Conservation (phyloP, 306 rosid species). For the Erythrophleum fordii region DNA sequence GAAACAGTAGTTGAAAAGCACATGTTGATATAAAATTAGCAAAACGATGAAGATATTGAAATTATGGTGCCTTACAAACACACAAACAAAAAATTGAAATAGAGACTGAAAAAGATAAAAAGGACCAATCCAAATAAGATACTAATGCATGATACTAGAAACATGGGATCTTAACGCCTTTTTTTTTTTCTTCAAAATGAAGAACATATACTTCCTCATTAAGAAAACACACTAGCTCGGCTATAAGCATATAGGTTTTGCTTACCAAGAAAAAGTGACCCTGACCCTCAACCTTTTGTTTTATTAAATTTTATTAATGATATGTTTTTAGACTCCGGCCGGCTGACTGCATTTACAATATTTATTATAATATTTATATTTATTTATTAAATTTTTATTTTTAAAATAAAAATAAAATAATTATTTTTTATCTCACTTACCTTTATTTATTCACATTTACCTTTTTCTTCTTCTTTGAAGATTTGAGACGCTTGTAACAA, state of each 20-base stretch:
- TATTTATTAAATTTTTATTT: too few relatives aligned
- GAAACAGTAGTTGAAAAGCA: neutral
- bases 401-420: too few relatives aligned
- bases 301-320: slow-evolving; percentile 34
- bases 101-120: slow-evolving; percentile 26
- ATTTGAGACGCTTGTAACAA: slow-evolving; percentile 28
- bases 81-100: slow-evolving; percentile 32
- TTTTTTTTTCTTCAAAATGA: too few relatives aligned
- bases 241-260: slow-evolving; percentile 46
- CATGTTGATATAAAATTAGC: neutral
- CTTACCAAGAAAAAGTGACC: slow-evolving; percentile 36
- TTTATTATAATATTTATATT: too few relatives aligned
- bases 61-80: slow-evolving; percentile 13
- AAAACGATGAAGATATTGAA: slow-evolving; percentile 17
- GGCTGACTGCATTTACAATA: too few relatives aligned
- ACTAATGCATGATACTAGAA: slow-evolving; percentile 33
- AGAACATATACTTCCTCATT: slow-evolving; percentile 1
- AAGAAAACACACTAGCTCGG: slow-evolving; percentile 48
- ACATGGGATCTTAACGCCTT: slow-evolving; percentile 33
- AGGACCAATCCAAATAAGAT: slow-evolving; percentile 61
- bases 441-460: too few relatives aligned
- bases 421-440: too few relatives aligned
- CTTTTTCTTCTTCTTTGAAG: slow-evolving; percentile 47
- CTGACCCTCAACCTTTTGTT: neutral
- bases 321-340: too few relatives aligned